Evolutionary conservation across 352 stramenopile genomes (phyloP).

Genomic region (Phytophthora lateralis): DNA sequence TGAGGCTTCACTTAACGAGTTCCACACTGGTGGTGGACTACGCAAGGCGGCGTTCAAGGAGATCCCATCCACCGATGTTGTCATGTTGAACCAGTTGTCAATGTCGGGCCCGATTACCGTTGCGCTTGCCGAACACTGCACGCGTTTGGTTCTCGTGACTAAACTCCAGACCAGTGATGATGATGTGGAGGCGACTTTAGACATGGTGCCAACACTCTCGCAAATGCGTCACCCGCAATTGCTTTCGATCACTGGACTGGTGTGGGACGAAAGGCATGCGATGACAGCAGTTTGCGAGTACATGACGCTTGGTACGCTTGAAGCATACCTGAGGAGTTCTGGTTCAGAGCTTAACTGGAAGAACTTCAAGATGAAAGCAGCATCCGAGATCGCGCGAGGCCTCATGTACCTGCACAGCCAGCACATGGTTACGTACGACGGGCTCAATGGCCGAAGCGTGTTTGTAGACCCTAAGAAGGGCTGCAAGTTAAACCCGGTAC

Average conservation of each 20-base stretch:
- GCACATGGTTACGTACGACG: slow-evolving; percentile 74
- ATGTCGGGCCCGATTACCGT: slow-evolving; percentile 54
- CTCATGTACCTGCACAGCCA: slow-evolving; percentile 84
- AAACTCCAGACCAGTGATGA: slow-evolving; percentile 60
- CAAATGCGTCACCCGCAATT: slow-evolving; percentile 76
- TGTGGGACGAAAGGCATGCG: slow-evolving; percentile 61
- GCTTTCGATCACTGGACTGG: slow-evolving; percentile 61
- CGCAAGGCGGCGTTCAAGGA: slow-evolving; percentile 67
- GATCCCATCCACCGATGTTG: slow-evolving; percentile 48
- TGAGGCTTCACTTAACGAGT: slow-evolving; percentile 47
- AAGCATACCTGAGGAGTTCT: slow-evolving; percentile 52
- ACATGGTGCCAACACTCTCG: slow-evolving; percentile 61
- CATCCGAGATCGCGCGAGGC: slow-evolving; percentile 60
- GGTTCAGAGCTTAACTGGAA: slow-evolving; percentile 60
- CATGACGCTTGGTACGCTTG: slow-evolving; percentile 73
- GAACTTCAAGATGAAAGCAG: slow-evolving; percentile 82
- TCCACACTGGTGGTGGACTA: slow-evolving; percentile 41
- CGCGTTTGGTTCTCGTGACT: slow-evolving; percentile 60
- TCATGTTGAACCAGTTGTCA: slow-evolving; percentile 47
- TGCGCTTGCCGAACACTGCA: slow-evolving; percentile 48
- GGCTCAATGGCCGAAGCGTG: slow-evolving; percentile 67
- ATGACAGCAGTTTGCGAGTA: slow-evolving; percentile 75
- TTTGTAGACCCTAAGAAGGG: slow-evolving; percentile 76
- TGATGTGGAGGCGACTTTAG: slow-evolving; percentile 57
- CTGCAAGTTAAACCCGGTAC: slow-evolving; percentile 81